A percentile compares a stretch with the other conserved stretches of the same genome.
Conservation (phyloP, 2,329 filamentous ascomycete genomes). For the Tolypocladium capitatum region DNA sequence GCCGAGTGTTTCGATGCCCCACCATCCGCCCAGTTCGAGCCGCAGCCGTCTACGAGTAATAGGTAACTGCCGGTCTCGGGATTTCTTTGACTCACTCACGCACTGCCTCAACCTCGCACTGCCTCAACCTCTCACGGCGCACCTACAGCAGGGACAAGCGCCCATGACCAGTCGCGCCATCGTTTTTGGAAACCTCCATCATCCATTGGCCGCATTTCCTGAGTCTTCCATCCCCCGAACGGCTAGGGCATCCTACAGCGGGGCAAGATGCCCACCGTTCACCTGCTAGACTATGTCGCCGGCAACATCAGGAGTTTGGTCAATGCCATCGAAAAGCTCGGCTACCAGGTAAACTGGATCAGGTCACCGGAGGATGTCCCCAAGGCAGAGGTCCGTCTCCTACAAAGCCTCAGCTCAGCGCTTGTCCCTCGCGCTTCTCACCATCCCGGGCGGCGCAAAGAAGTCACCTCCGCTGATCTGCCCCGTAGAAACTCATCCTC, state of each 20-base stretch:
- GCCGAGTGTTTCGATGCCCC: neutral
- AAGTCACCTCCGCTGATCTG: neutral
- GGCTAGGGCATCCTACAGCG: neutral
- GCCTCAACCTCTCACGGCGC: constrained; percentile 1
- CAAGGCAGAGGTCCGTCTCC: constrained; percentile 58
- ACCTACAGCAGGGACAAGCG: constrained; percentile 1
- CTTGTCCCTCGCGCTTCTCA: neutral
- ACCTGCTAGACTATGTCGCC: constrained; percentile 79
- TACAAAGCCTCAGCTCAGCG: neutral
- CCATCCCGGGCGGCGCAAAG: neutral
- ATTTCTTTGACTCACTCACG: neutral
- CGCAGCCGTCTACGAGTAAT: neutral
- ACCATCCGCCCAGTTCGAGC: neutral
- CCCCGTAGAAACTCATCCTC: constrained; percentile 69
- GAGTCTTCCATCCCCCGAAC: neutral
- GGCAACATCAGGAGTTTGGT: constrained; percentile 92
- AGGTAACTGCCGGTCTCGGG: no score
- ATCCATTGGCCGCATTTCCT: neutral
- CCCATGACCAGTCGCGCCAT: neutral
- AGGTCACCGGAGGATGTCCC: constrained; percentile 70
- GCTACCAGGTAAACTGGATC: constrained; percentile 89
- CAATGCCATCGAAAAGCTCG: constrained; percentile 93
- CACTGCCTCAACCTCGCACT: constrained; percentile 2
- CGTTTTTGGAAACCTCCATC: neutral
- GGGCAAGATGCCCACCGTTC: constrained; percentile 57